Evolutionary conservation across 495 filamentous ascomycete genomes (phyloP), one percentile per base, ranked within the genome.

Genomic region (Hypoxylon trugodes): DNA sequence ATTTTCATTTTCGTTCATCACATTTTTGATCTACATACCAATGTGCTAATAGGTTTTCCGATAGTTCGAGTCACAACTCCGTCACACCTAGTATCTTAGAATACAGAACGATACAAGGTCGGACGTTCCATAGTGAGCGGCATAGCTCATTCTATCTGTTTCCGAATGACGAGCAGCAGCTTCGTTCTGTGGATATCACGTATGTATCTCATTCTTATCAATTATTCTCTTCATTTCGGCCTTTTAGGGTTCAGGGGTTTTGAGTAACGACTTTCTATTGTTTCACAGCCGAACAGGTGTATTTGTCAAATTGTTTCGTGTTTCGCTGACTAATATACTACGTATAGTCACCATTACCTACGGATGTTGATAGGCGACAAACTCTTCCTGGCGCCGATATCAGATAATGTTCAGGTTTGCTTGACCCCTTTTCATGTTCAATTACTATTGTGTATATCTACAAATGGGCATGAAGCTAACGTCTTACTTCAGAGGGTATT

Each of bases 341-440:
- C 28, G 10, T 48, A 42, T 21, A 69, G 62, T 50, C 74, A 78
- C 48, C 76, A 77, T 49, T 65, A 71, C 41, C 59, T 76, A 2
- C 68, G 61, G 6, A 53, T 76, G 38, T 36, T 73, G 5, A 42
- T 72, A 33, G 70, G 78, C 12, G 80, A 80, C 21, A 79, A 79
- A 46, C 68, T 89, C 9, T 85, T 82, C 71, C 75, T 87, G 38
- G 82, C 87, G 0, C 87, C 87, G 10, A 76, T 89, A 37, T 6
- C 56, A 59, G 59, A 71, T 19, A 59, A 67, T 15, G 53, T 67
- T 4, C 38, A 62, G 52, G 64, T 67, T 37, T 4, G 64, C 41
- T 35, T 2, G 15, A 8, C 9, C 25, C 7, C 4, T 26, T 28
- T 24, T 38, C 19, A 24, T 45, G 0, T 16, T 3, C n/a, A 25